Conservation (phyloP, 148 eudicot genomes). For the Camellia japonica region DNA sequence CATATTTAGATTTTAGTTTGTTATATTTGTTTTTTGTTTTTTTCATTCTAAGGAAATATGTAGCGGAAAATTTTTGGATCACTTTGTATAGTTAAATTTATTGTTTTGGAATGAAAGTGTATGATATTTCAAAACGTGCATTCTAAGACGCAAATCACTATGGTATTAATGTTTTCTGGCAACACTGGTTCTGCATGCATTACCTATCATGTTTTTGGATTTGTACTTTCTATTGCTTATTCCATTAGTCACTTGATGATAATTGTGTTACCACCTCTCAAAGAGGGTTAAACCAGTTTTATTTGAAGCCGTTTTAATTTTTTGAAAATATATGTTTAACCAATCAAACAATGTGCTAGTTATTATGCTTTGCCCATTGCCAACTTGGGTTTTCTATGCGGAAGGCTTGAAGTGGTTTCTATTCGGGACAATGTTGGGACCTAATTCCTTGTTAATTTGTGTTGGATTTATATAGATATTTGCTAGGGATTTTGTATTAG, state of each 20-base stretch:
- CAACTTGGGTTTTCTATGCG: neutral
- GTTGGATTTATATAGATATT: no score
- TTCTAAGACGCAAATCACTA: no score
- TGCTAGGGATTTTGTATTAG: neutral
- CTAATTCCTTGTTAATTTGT: no score
- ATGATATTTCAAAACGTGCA: no score
- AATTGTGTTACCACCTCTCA: neutral
- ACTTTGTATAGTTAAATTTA: no score
- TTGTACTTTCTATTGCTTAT: neutral
- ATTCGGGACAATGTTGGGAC: neutral
- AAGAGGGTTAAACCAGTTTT: neutral
- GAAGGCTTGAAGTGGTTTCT: neutral
- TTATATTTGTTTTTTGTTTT: no score
- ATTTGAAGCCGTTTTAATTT: neutral
- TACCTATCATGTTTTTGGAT: neutral
- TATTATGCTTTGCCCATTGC: constrained; percentile 6
- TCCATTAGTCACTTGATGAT: neutral
- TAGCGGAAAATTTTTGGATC: no score
- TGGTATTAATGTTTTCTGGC: no score
- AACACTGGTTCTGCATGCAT: neutral
- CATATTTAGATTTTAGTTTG: no score
- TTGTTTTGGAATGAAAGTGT: no score
- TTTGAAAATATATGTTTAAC: neutral
- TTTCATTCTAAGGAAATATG: no score
- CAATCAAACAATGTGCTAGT: neutral